Conservation (phyloP, 768 basidiomycete genomes). For the Lepiota venenata region DNA sequence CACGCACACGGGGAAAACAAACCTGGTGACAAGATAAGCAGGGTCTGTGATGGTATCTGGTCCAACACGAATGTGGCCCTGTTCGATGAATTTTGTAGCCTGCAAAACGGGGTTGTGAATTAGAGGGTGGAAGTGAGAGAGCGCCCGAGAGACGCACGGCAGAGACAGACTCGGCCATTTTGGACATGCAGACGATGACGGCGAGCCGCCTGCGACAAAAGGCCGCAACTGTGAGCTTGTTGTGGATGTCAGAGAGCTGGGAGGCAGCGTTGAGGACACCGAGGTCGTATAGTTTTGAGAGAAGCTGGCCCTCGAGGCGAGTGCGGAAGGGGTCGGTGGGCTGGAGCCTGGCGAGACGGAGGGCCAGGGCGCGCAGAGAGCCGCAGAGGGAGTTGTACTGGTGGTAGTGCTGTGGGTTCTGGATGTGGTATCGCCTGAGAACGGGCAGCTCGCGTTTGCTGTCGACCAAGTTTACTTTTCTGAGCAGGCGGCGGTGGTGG, state of each 20-base stretch:
- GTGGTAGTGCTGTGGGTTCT: slow-evolving; percentile 92
- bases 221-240: slow-evolving; percentile 92
- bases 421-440: slow-evolving; percentile 94
- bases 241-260: slow-evolving; percentile 93
- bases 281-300: slow-evolving; percentile 97
- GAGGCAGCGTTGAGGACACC: slow-evolving; percentile 84
- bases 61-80: slow-evolving; percentile 96
- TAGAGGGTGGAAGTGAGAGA: too few relatives aligned
- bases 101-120: slow-evolving; percentile 34
- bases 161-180: slow-evolving; percentile 95
- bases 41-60: slow-evolving; percentile 96
- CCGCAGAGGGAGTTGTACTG: slow-evolving; percentile 98
- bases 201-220: slow-evolving; percentile 91
- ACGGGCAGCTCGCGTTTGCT: slow-evolving; percentile 87
- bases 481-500: slow-evolving; percentile 93
- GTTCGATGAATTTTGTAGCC: slow-evolving; percentile 97
- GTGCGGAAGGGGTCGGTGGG: slow-evolving; percentile 87
- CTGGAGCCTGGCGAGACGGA: slow-evolving; percentile 82
- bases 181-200: slow-evolving; percentile 87
- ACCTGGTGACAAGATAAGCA: slow-evolving; percentile 92
- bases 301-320: slow-evolving; percentile 80
- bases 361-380: slow-evolving; percentile 77
- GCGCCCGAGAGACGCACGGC: slow-evolving; percentile 60
- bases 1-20: slow-evolving; percentile 18
- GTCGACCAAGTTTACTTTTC: slow-evolving; percentile 98